Evolutionary conservation across 177 flowering plant species (phyloP).

Genomic region (Telopea speciosissima): DNA sequence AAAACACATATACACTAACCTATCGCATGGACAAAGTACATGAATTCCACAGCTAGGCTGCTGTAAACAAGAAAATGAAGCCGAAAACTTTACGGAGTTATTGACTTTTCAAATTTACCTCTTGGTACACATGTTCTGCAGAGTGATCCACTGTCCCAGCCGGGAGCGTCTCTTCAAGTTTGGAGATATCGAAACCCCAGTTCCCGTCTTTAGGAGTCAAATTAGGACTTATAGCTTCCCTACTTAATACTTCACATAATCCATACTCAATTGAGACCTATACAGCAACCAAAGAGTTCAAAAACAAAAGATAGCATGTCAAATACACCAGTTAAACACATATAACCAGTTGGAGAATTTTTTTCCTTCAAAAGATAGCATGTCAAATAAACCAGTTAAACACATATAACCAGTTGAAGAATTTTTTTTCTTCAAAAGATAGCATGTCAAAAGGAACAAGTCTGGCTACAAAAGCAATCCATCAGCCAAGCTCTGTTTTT

Average conservation of each 20-base stretch:
- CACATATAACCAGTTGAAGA: no score
- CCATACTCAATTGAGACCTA: conserved; percentile 65
- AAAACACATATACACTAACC: no score
- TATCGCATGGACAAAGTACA: no score
- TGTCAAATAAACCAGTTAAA: background rate
- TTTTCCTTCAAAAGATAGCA: no score
- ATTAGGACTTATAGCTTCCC: conserved; percentile 38
- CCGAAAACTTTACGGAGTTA: background rate
- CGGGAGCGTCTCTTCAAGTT: conserved; percentile 61
- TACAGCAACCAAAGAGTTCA: background rate
- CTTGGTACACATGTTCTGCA: conserved; percentile 38
- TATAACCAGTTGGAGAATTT: no score
- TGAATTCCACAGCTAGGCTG: background rate
- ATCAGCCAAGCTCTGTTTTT: background rate
- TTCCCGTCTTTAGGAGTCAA: conserved; percentile 58
- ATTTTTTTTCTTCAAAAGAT: no score
- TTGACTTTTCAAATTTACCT: conserved; percentile 39
- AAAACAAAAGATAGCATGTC: background rate
- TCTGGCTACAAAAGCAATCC: background rate
- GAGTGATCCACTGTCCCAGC: conserved; percentile 66
- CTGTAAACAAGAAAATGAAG: background rate
- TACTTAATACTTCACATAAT: conserved; percentile 63
- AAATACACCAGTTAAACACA: no score
- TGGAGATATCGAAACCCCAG: conserved; percentile 43
- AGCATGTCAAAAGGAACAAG: background rate